A percentile compares a stretch with the other conserved stretches of the same genome.
Conservation (phyloP, 2,329 filamentous ascomycete genomes). For the Lachnellula occidentalis region DNA sequence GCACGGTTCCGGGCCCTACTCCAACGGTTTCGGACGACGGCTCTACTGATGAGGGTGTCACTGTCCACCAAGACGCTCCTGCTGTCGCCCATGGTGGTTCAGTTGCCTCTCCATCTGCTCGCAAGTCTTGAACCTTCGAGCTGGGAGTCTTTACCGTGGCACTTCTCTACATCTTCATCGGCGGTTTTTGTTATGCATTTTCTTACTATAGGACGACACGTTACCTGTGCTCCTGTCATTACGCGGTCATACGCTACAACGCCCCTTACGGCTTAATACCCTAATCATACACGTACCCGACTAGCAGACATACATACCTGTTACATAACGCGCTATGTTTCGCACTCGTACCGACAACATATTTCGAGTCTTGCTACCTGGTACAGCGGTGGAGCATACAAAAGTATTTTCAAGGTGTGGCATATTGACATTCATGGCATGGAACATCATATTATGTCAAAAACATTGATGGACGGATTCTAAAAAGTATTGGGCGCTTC, state of each 20-base stretch:
- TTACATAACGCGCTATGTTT: constrained; percentile 26
- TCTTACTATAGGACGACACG: constrained; percentile 8
- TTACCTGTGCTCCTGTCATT: constrained; percentile 12
- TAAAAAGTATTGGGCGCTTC: constrained; percentile 21
- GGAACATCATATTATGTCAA: constrained; percentile 28
- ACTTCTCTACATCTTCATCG: background rate
- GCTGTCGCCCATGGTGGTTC: constrained; percentile 23
- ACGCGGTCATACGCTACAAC: constrained; percentile 16
- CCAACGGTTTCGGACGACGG: constrained; percentile 31
- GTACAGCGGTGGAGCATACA: constrained; percentile 18
- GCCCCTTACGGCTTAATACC: constrained; percentile 21
- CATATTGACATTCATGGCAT: constrained; percentile 24
- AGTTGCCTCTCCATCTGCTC: constrained; percentile 25
- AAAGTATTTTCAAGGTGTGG: constrained; percentile 26
- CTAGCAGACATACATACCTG: constrained; percentile 25
- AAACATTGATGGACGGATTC: constrained; percentile 18
- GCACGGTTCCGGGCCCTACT: constrained; percentile 16
- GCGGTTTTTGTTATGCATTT: constrained; percentile 9
- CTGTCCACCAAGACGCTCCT: constrained; percentile 29
- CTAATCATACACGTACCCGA: constrained; percentile 22
- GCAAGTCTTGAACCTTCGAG: constrained; percentile 22
- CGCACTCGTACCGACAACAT: constrained; percentile 26
- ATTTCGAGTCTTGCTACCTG: constrained; percentile 26
- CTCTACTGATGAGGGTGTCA: constrained; percentile 29
- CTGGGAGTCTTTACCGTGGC: background rate